Evolutionary conservation across 2,329 filamentous ascomycete genomes (phyloP), one percentile per base, ranked within the genome.

Genomic region (Fusarium verticillioides): DNA sequence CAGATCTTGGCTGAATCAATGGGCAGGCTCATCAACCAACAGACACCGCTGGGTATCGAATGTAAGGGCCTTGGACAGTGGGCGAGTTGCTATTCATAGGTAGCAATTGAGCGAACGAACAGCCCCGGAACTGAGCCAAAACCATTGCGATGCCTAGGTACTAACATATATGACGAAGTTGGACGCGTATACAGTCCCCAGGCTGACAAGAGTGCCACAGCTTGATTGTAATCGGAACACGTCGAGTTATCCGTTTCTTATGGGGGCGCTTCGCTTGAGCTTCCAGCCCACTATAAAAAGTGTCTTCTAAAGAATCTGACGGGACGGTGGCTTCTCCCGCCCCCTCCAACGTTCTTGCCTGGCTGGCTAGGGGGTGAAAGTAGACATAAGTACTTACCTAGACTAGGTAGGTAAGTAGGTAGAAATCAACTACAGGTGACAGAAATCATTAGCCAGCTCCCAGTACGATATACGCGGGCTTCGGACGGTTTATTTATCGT

Each of bases 171-270:
- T 65, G 69, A 73, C 65, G 52, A 52, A 44, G 53, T 49, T 60
- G 53, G 60, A 73, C 70, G 66, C 69, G 70, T 70, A 70, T 60
- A 62, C 60, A 73, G 65, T 53, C 69, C 65, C 26, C 32, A 19
- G 32, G 34, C 34, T 70, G 70, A 60, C 37, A 66, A 58, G 53
- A 67, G 59, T 70, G 54, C 52, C 70, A 73, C 70, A 67, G 70
- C 65, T 69, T 65, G 40, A 32, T 21, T 46, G n/a, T 28, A 50
- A 30, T 47, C 26, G 26, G 26, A 34, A 57, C 46, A 47, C 21
- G n/a, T 67, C 34, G 42, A 42, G 53, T 40, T 60, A 28, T 40
- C 16, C 16, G 21, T 53, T 61, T 44, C 61, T 43, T 37, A 60
- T 52, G 18, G 47, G 58, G 49, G 47, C 19, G n/a, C 37, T 56